Evolutionary conservation across 2,329 filamentous ascomycete species (phyloP), one percentile per base, ranked within the genome.

Genomic region (Venturia oleaginea): DNA sequence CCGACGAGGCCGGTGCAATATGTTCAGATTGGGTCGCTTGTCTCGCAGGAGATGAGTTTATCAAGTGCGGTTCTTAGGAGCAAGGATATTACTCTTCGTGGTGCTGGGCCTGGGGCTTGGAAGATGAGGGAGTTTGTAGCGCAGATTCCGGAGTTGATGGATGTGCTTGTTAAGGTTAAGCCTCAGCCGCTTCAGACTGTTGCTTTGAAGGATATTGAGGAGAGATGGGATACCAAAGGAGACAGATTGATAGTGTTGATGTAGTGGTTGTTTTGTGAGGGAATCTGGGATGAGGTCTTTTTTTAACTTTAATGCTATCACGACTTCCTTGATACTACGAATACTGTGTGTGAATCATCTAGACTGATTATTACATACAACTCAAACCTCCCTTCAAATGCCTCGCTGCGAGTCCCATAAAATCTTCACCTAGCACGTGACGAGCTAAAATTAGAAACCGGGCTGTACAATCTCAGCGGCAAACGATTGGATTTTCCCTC

Each of bases 21-120:
- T 69, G 78, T 85, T 13, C 78, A 81, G 62, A 80, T 85, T 64
- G 83, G 83, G 5, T 72, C 74, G 0, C 68, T 84, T 54, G 77
- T 77, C 0, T 73, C 73, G 2, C 70, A 72, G 24, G 74, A 76
- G 1, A 72, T 78, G 0, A 66, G 69, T 7, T 69, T 84, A 11
- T 76, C 80, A 0, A 76, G 77, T 0, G 72, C 75, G 4, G 67
- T 81, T 7, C 69, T 85, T 66, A 73, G 83, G 65, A 77, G 77
- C 27, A 80, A 80, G 68, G 75, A 82, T 62, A 72, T 85, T 4
- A 80, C 78, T 1, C 68, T 83, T 37, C 70, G 78, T 11, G 81
- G 81, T 0, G 71, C 79, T 0, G 81, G 80, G 0, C 76, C 78
- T 0, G 80, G 81, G 0, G 72, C 77, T 3, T 81, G 77, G 78